Base-by-base conservation (phyloP, 2,329 filamentous ascomycete species). In the Incumbomyces lentus region DNA sequence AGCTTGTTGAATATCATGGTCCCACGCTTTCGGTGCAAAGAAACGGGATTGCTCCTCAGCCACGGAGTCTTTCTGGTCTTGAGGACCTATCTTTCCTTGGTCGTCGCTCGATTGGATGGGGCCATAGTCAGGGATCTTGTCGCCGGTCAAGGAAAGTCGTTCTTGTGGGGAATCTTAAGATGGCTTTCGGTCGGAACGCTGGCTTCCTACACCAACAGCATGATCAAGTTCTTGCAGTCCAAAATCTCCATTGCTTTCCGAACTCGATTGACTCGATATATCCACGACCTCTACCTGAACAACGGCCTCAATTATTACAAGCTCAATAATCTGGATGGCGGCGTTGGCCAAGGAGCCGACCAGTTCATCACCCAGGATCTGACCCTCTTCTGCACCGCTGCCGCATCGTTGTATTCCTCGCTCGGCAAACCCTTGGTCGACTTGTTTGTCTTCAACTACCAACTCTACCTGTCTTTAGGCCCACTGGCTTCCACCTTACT, bases 231-330 rank as follows among this genome's bases (percentile, higher is more conserved):
- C 67, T 75, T 98, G 52, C 90, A 98, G 66, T 90, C 86, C 42
- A 98, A 98, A 70, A 88, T 98, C 45, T 95, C 90, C 6, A 98
- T 98, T 55, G 90, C 93, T 30, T 98, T 98, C 74, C 82, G 92
- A 35, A 98, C 92, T 3, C 80, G 92, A 10, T 74, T 98, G 12
- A 98, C 92, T 1, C 75, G 92, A 56, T 98, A 98, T 63, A 95
- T 98, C 45, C 92, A 98, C 65, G 92, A 98, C 60, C 70, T 98
- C 7, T 98, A 98, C 60, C 76, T 98, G 13, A 95, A 94, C 62
- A 84, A 93, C 47, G 88, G 92, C 56, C 78, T 95, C 53, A 95
- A 93, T 60, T 98, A 95, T 65, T 98, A 96, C 68, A 96, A 95
- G 64, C 71, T 98, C 47, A 78, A 84, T 18, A 96, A 96, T 58